Evolutionary conservation across 2,329 filamentous ascomycete genomes (phyloP).

Genomic region (Neonectria punicea): DNA sequence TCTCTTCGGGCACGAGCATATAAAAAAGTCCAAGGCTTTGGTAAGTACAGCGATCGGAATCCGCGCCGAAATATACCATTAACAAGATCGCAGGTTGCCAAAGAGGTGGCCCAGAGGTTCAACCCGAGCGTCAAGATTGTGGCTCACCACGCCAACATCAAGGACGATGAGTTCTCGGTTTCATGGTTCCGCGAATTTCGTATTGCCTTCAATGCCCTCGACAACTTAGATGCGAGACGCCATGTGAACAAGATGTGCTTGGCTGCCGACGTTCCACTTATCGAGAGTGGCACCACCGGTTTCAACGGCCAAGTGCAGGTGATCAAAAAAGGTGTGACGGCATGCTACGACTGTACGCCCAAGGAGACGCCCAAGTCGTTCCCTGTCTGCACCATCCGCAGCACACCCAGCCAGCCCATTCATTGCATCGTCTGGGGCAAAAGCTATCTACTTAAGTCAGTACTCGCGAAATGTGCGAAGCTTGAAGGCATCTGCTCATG

Average conservation of each 20-base stretch:
- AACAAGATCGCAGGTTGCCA: slow-evolving; percentile 75
- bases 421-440: slow-evolving; percentile 99
- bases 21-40: slow-evolving; percentile 95
- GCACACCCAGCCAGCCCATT: slow-evolving; percentile 94
- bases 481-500: slow-evolving; percentile 3
- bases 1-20: slow-evolving; percentile 94
- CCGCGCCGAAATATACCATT: slow-evolving; percentile 27
- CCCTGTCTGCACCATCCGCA: slow-evolving; percentile 96
- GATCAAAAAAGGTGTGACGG: slow-evolving; percentile 90
- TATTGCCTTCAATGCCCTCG: slow-evolving; percentile 95
- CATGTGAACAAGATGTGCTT: slow-evolving; percentile 99
- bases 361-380: slow-evolving; percentile 94
- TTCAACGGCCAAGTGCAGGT: slow-evolving; percentile 98
- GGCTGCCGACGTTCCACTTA: slow-evolving; percentile 86
- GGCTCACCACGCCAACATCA: slow-evolving; percentile 95
- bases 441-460: slow-evolving; percentile 86
- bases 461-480: slow-evolving; percentile 35
- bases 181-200: slow-evolving; percentile 87
- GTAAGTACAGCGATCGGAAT: slow-evolving; percentile 60
- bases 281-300: slow-evolving; percentile 96
- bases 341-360: slow-evolving; percentile 94
- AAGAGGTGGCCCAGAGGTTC: slow-evolving; percentile 89
- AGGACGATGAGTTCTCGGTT: slow-evolving; percentile 85
- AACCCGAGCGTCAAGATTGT: slow-evolving; percentile 88
- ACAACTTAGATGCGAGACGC: slow-evolving; percentile 91